phyloP scores from a whole-genome alignment of 164 flowering plant species.

The Cinnamomum micranthum region DNA sequence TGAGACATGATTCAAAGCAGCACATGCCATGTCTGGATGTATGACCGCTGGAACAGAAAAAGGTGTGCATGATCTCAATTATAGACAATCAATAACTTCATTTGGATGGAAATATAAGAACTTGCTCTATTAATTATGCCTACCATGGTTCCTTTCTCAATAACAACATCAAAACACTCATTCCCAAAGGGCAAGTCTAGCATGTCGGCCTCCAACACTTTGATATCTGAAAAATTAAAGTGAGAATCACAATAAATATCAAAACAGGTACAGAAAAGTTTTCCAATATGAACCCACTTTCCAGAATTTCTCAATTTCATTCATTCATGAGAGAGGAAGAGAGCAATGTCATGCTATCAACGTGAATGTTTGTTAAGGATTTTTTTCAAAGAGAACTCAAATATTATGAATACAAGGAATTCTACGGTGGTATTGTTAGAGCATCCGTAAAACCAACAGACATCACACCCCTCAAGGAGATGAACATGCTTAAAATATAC shows the following conservation, averaged over 20 bases:
- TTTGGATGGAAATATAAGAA: neutral
- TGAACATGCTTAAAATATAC: too few relatives aligned
- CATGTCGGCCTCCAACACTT: conserved; percentile 87
- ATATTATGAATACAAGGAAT: too few relatives aligned
- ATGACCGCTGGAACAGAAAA: neutral
- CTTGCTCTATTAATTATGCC: conserved; percentile 7
- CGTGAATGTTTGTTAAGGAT: too few relatives aligned
- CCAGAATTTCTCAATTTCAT: neutral
- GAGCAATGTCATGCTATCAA: too few relatives aligned
- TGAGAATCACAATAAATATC: neutral
- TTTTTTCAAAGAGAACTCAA: too few relatives aligned
- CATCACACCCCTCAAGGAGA: too few relatives aligned
- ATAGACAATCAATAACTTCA: neutral
- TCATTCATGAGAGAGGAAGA: too few relatives aligned
- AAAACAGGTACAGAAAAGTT: neutral
- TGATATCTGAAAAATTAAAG: conserved; percentile 50
- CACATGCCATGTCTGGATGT: too few relatives aligned
- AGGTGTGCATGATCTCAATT: neutral
- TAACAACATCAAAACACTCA: conserved; percentile 81
- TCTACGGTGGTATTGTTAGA: too few relatives aligned
- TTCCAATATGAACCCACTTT: neutral
- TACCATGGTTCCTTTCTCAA: conserved; percentile 98
- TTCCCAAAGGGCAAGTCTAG: conserved; percentile 71
- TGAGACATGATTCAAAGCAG: neutral
- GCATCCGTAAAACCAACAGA: too few relatives aligned